Base-by-base conservation (phyloP, 345 rosid genomes). In the Ceriops zippeliana region DNA sequence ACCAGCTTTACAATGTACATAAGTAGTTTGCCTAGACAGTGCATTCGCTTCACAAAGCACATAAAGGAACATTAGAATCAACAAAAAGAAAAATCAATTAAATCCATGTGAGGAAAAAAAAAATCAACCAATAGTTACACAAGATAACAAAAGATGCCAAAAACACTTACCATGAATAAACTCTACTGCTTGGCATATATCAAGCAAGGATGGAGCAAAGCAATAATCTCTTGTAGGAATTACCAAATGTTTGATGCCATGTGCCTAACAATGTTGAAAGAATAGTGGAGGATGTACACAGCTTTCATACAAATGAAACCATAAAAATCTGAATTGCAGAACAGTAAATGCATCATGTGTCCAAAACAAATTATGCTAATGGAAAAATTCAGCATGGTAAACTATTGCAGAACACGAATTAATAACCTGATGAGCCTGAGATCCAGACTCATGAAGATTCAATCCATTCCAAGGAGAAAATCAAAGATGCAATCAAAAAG, bases 1-100 rank as follows among this genome's bases (percentile, higher is more conserved):
- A 32, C 99, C 99, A 47, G 99, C 99, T 82, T 95, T 95, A 83
- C 99, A 92, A 75, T 95, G 99, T 66, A 95, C 97, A 60, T 92
- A 95, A 9, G 97, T 92, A 11, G 91, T 87, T 70, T 67, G 72
- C 64, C 89, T 83, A 58, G 56, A 57, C 38, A 68, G 76, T 26
- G 75, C 90, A 81, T 95, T 95, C 66, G 81, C 99, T 95, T 47
- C 76, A 80, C 30, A 47, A 67, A 20, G 24, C 73, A 28, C 66
- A 8, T 42, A 67, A 70, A 62, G 49, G 61, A 65, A 68, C 38
- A 54, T 56, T 54, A 69, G 64, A 49, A 27, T 13, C 42, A 61
- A 5, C n/a, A 51, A 13, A n/a, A 30, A 47, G 13, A 26, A 32
- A 5, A 59, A 28, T 30, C 5, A 7, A 8, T 20, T 24, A 6